Evolutionary conservation across 2,329 filamentous ascomycete species (phyloP), one percentile per base, ranked within the genome.

Genomic region (Cladosporium colombiae): DNA sequence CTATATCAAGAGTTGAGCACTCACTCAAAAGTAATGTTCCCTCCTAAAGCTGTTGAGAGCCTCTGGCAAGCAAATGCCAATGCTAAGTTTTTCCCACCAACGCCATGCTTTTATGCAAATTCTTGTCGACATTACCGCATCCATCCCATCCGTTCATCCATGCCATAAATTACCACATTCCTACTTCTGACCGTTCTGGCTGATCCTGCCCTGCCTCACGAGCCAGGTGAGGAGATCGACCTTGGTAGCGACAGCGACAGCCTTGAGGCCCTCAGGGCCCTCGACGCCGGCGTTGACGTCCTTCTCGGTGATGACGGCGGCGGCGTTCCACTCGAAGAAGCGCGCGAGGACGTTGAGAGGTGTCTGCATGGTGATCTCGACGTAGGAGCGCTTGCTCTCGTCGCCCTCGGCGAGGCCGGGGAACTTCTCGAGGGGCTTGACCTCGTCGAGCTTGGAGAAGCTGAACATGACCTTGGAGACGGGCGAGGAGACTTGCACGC

Each of bases 291-390:
- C 16, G 18, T 27, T 25, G 86, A 80, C 80, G 14, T 82, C 81
- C 71, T 86, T 85, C 78, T 98, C 93, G 0, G 94, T 99, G 3
- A 99, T 92, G 58, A 99, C 88, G 0, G 95, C 95, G 0, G 95
- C 94, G 71, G 91, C 95, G 80, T 99, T 98, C 93, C 95, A 98
- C 81, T 98, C 93, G 70, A 98, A 92, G 81, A 99, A 99, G 74
- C 91, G 89, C 82, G 92, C 94, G 63, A 99, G 84, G 53, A 91
- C 89, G 56, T 86, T 87, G 46, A 99, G 84, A 3, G 91, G 90
- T 1, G 95, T 99, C 70, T 97, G 91, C 76, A 91, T 83, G 7
- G 95, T 98, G 75, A 99, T 97, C 80, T 98, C 91, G 60, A 98
- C 91, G 79, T 97, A 99, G 75, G 91, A 88, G 66, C 89, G 84